phyloP scores from a whole-genome alignment of 2,329 filamentous ascomycete species.

The Sphaerostilbella broomeana region DNA sequence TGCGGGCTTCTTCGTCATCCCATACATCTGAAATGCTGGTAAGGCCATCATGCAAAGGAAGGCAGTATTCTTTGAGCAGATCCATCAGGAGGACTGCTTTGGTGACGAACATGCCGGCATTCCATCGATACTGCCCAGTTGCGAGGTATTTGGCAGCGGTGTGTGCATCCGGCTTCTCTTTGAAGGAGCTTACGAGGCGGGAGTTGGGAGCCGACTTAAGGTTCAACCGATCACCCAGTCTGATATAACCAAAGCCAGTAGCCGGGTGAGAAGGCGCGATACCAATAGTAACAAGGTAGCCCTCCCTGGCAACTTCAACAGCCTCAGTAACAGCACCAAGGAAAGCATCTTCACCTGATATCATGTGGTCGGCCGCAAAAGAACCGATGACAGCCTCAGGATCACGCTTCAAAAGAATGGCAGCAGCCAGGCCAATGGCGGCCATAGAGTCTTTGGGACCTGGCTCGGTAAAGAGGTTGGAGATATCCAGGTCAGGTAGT shows the following conservation, averaged over 20 bases:
- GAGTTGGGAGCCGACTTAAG: conserved; percentile 17
- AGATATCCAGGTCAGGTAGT: conserved; percentile 18
- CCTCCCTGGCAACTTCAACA: conserved; percentile 21
- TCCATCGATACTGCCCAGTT: conserved; percentile 23
- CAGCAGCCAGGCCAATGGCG: conserved; percentile 22
- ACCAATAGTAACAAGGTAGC: conserved; percentile 22
- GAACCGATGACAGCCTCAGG: conserved; percentile 21
- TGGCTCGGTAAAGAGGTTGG: conserved; percentile 22
- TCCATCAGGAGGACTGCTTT: conserved; percentile 22
- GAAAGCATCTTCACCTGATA: conserved; percentile 23
- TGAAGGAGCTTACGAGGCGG: conserved; percentile 21
- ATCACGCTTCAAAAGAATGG: conserved; percentile 20
- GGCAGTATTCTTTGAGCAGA: conserved; percentile 20
- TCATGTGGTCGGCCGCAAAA: conserved; percentile 23
- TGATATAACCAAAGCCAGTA: conserved; percentile 23
- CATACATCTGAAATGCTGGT: conserved; percentile 20
- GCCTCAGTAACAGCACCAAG: conserved; percentile 21
- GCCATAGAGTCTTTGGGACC: conserved; percentile 24
- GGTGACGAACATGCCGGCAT: conserved; percentile 23
- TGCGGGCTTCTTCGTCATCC: conserved; percentile 19
- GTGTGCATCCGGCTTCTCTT: conserved; percentile 23
- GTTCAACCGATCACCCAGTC: conserved; percentile 20
- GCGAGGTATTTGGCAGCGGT: conserved; percentile 22
- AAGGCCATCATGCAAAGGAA: conserved; percentile 18
- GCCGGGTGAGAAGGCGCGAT: conserved; percentile 23